phyloP scores from a whole-genome alignment of 176 grass and related monocot species.

The Puccinellia tenuiflora region DNA sequence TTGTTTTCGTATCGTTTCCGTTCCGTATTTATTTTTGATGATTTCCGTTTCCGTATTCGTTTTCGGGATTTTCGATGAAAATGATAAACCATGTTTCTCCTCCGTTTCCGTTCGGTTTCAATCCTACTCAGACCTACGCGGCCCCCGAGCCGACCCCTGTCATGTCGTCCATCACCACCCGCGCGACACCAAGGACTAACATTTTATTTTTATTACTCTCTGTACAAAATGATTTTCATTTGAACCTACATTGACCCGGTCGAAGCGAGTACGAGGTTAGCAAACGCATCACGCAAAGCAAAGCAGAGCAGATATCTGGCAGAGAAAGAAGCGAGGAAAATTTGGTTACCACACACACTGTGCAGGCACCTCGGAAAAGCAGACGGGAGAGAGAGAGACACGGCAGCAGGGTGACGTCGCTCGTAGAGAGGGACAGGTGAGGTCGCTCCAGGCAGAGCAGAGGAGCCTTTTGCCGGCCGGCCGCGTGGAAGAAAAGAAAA shows the following conservation, averaged over 20 bases:
- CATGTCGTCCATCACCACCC: too few relatives aligned
- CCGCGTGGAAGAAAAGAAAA: neutral
- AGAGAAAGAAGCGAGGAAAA: neutral
- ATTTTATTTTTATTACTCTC: too few relatives aligned
- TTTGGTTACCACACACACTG: neutral
- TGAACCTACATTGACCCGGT: neutral
- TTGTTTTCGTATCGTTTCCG: too few relatives aligned
- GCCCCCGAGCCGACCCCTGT: too few relatives aligned
- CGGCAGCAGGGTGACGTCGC: neutral
- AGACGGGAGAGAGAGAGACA: neutral
- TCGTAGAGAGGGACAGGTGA: neutral
- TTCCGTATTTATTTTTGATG: too few relatives aligned
- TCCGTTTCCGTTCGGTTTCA: too few relatives aligned
- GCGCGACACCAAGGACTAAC: too few relatives aligned
- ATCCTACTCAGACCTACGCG: too few relatives aligned
- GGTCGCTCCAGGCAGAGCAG: neutral
- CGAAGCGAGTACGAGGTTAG: neutral
- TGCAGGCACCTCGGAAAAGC: neutral
- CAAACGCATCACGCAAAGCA: neutral
- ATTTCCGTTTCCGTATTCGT: too few relatives aligned
- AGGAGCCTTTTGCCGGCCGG: neutral
- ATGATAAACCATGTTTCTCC: too few relatives aligned
- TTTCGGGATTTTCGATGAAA: too few relatives aligned
- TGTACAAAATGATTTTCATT: too few relatives aligned
- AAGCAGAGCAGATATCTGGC: neutral